These are phyloP conservation scores for Stemphylium lycopersici DNA, from an alignment of 2,329 filamentous ascomycete species.

Conservation along the genomic window DNA sequence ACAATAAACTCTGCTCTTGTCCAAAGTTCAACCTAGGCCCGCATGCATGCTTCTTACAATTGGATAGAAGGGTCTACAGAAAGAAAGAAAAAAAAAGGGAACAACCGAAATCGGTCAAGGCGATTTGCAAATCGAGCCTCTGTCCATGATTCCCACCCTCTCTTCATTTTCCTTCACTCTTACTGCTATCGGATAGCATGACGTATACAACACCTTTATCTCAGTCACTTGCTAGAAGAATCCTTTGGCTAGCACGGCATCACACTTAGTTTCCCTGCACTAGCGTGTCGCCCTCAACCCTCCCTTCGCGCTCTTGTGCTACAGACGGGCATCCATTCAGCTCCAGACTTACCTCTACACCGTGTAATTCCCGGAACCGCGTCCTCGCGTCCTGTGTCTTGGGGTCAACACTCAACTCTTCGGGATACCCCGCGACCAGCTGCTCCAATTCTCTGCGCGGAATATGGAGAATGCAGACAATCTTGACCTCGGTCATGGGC, in stretches of 20 bases:
- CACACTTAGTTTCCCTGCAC: not conserved
- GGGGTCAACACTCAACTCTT: slow-evolving; percentile 52
- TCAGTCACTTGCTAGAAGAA: no score
- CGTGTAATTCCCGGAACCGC: slow-evolving; percentile 37
- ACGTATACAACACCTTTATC: no score
- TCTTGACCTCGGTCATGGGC: slow-evolving; percentile 34
- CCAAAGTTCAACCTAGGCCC: not conserved
- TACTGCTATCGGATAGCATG: no score
- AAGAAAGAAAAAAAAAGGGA: not conserved
- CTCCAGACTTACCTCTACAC: slow-evolving; percentile 43
- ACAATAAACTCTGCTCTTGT: not conserved
- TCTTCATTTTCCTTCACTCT: no score
- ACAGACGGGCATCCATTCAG: slow-evolving; percentile 30
- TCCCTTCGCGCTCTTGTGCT: not conserved
- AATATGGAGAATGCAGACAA: slow-evolving; percentile 46
- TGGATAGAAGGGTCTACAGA: not conserved
- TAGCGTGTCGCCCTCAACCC: not conserved
- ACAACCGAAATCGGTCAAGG: no score
- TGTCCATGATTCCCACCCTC: no score
- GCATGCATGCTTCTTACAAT: not conserved
- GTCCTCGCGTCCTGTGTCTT: slow-evolving; percentile 42
- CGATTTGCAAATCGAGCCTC: not conserved
- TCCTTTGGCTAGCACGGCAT: no score
- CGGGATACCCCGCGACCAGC: slow-evolving; percentile 60
- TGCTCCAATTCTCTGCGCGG: slow-evolving; percentile 54